phyloP scores from a whole-genome alignment of 805 yeast genomes.

The Candida odintsovae region DNA sequence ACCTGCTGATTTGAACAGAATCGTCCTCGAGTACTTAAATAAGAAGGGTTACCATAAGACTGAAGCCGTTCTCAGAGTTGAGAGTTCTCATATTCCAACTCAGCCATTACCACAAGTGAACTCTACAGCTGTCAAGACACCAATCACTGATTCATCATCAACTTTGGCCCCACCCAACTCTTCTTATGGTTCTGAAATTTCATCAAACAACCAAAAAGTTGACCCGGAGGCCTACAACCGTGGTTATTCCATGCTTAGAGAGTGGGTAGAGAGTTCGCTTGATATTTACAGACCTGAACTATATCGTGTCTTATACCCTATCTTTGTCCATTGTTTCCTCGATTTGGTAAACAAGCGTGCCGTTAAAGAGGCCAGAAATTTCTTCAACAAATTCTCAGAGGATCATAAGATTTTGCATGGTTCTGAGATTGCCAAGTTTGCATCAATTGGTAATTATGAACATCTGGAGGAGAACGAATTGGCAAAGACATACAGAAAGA shows the following conservation, averaged over 20 bases:
- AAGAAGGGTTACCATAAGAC: conserved; percentile 94
- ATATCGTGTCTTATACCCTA: conserved; percentile 77
- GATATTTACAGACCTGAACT: conserved; percentile 90
- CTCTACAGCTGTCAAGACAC: conserved; percentile 10
- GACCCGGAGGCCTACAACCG: conserved; percentile 65
- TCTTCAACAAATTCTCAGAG: conserved; percentile 65
- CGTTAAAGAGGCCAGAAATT: conserved; percentile 57
- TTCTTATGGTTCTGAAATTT: not conserved
- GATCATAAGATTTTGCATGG: conserved; percentile 78
- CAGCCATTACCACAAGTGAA: conserved; percentile 33
- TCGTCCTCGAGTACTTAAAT: conserved; percentile 86
- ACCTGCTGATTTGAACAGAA: conserved; percentile 83
- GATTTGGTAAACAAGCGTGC: conserved; percentile 67
- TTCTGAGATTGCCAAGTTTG: conserved; percentile 64
- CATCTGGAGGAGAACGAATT: conserved; percentile 79
- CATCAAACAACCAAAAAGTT: conserved; percentile 11
- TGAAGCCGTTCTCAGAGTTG: conserved; percentile 89
- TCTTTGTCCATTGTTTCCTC: conserved; percentile 85
- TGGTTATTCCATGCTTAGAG: conserved; percentile 73
- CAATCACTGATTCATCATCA: conserved; percentile 13
- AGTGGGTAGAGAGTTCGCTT: conserved; percentile 87
- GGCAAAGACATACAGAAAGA: conserved; percentile 66
- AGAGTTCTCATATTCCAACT: conserved; percentile 58
- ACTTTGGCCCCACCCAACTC: conserved; percentile 8
- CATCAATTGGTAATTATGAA: conserved; percentile 70